phyloP scores from a whole-genome alignment of 2,329 filamentous ascomycete genomes.

The Aspergillus tubingensis region DNA sequence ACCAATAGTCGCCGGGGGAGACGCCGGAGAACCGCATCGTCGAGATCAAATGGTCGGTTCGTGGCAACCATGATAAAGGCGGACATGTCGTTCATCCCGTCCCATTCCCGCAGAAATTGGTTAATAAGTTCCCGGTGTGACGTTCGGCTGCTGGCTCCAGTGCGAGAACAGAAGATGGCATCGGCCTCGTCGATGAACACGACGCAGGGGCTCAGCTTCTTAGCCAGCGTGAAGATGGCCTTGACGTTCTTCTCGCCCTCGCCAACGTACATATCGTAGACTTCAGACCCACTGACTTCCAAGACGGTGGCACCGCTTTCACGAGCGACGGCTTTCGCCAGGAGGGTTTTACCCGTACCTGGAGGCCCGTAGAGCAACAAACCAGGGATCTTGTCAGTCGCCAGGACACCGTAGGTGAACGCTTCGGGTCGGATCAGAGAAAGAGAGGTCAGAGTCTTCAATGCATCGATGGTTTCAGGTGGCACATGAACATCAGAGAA shows the following conservation, averaged over 20 bases:
- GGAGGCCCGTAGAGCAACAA: slow-evolving; percentile 86
- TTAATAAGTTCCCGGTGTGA: slow-evolving; percentile 90
- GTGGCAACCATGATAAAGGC: slow-evolving; percentile 99
- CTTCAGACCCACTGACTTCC: slow-evolving; percentile 84
- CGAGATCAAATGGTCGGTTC: slow-evolving; percentile 91
- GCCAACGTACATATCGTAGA: slow-evolving; percentile 96
- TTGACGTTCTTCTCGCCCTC: slow-evolving; percentile 95
- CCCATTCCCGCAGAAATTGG: slow-evolving; percentile 96
- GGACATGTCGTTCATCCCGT: slow-evolving; percentile 78
- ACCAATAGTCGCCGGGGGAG: slow-evolving; percentile 53
- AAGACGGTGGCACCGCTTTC: slow-evolving; percentile 69
- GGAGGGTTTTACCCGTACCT: slow-evolving; percentile 63
- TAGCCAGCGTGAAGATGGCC: slow-evolving; percentile 86
- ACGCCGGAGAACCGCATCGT: slow-evolving; percentile 59
- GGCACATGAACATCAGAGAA: slow-evolving; percentile 86
- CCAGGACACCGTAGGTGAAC: slow-evolving; percentile 93
- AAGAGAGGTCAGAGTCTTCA: slow-evolving; percentile 85
- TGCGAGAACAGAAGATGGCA: slow-evolving; percentile 79
- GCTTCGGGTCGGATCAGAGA: slow-evolving; percentile 86
- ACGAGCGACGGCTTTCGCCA: slow-evolving; percentile 66
- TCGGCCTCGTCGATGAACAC: slow-evolving; percentile 98
- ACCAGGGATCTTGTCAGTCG: slow-evolving; percentile 86
- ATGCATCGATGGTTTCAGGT: slow-evolving; percentile 76
- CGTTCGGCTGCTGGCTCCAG: slow-evolving; percentile 61
- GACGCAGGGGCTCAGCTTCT: slow-evolving; percentile 86